Base-by-base conservation (phyloP, 106 monocot species). In the Dactylorhiza incarnata region DNA sequence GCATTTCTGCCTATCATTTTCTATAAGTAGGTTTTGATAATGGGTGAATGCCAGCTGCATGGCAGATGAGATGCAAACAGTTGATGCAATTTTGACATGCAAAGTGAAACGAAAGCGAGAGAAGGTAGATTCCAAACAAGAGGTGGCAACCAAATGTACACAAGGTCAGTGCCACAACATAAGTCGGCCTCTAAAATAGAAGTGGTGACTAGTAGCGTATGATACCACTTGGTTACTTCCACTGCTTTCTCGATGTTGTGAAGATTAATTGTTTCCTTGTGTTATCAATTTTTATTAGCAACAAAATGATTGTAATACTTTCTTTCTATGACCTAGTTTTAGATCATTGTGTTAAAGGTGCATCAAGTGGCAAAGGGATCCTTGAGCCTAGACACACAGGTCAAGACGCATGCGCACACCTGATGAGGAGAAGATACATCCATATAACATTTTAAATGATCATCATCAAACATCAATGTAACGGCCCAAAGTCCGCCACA, bases 71-170 rank as follows among this genome's bases (percentile, higher is more conserved):
- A 80, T 85, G 80, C 96, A 96, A 76, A 97, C 97, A 48, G 75
- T 94, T 74, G 94, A 97, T 82, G 83, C 87, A 20, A 87, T 94
- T 23, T 73, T 97, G 72, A 91, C 92, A 74, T 91, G 94, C 84
- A 89, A 75, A 86, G 73, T 83, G 44, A 97, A 97, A 82, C 86
- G 94, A 83, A 97, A 97, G 81, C 91, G 77, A 73, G 86, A 77
- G 43, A 77, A 77, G 5, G 63, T 44, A 69, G 72, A 83, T 81
- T 79, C 58, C 7, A 75, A 77, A 69, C 13, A 16, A 26, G 65
- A 68, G 26, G 73, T 48, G 20, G 49, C 73, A n/a, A 61, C 15
- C 54, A 61, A 81, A 83, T n/a, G 58, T 76, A 68, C 53, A 79
- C 73, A 86, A 84, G 89, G 88, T 87, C 55, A 50, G 75, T 79